Evolutionary conservation across 2,329 filamentous ascomycete species (phyloP).

Genomic region (Fusarium sp.): DNA sequence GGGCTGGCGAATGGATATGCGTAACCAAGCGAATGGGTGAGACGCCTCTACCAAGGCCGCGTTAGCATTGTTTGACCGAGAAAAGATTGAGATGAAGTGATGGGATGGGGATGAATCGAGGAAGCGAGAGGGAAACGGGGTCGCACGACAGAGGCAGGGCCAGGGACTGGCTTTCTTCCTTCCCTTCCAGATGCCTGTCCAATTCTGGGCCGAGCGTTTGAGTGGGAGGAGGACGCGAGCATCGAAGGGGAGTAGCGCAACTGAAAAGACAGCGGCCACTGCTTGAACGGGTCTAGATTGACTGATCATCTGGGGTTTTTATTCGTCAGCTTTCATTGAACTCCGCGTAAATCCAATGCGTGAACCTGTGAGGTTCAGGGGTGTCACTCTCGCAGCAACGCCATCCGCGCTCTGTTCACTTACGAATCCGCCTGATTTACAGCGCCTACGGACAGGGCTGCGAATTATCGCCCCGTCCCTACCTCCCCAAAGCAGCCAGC

Average conservation of each 20-base stretch:
- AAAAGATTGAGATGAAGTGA: slow-evolving; percentile 33
- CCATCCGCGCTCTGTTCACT: slow-evolving; percentile 8
- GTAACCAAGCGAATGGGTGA: slow-evolving; percentile 41
- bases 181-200: slow-evolving; percentile 26
- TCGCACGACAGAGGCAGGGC: slow-evolving; percentile 32
- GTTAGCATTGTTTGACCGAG: slow-evolving; percentile 36
- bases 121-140: slow-evolving; percentile 32
- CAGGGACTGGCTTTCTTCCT: slow-evolving; percentile 21
- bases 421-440: not conserved
- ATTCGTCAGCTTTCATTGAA: slow-evolving; percentile 29
- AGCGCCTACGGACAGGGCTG: slow-evolving; percentile 9
- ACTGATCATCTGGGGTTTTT: not conserved
- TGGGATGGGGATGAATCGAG: slow-evolving; percentile 4
- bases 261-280: slow-evolving; percentile 3
- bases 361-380: slow-evolving; percentile 25
- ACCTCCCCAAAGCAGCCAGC: slow-evolving; percentile 2
- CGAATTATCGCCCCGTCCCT: not conserved
- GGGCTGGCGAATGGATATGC: slow-evolving; percentile 32
- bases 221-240: slow-evolving; percentile 20
- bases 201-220: slow-evolving; percentile 35
- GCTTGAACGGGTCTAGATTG: slow-evolving; percentile 29
- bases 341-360: slow-evolving; percentile 1
- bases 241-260: slow-evolving; percentile 30
- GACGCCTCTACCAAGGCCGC: slow-evolving; percentile 38
- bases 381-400: slow-evolving; percentile 11